phyloP scores from a whole-genome alignment of 441 rosid genomes.

The Corymbia citriodora region DNA sequence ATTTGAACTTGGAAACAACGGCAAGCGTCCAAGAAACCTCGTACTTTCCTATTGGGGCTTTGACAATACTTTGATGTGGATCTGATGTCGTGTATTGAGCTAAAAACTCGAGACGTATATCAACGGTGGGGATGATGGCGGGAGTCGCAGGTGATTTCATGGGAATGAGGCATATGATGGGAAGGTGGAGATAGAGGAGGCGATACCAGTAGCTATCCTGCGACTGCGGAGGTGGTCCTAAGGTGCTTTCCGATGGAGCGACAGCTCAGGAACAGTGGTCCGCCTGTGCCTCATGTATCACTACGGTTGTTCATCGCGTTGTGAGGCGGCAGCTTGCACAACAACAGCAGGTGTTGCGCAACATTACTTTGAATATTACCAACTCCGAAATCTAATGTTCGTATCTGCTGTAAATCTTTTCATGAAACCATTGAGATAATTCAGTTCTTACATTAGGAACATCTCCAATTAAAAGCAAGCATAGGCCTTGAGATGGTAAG shows the following conservation, averaged over 20 bases:
- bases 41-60: not conserved
- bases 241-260: not conserved
- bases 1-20: not conserved
- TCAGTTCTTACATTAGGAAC: not conserved
- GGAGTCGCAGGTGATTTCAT: not conserved
- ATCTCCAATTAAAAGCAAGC: not conserved
- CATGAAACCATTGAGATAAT: not conserved
- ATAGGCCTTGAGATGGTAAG: not conserved
- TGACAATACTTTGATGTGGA: not conserved
- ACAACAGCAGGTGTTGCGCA: not conserved
- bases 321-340: not conserved
- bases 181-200: not conserved
- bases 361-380: not conserved
- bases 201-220: not conserved
- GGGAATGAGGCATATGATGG: not conserved
- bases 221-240: not conserved
- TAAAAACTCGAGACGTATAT: not conserved
- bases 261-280: not conserved
- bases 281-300: not conserved
- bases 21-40: not conserved
- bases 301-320: not conserved
- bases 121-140: not conserved
- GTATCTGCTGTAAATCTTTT: not conserved
- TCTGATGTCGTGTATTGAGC: fast-evolving
- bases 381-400: not conserved